Evolutionary conservation across 805 yeast genomes (phyloP).

Genomic region (Limtongozyma cylindracea): DNA sequence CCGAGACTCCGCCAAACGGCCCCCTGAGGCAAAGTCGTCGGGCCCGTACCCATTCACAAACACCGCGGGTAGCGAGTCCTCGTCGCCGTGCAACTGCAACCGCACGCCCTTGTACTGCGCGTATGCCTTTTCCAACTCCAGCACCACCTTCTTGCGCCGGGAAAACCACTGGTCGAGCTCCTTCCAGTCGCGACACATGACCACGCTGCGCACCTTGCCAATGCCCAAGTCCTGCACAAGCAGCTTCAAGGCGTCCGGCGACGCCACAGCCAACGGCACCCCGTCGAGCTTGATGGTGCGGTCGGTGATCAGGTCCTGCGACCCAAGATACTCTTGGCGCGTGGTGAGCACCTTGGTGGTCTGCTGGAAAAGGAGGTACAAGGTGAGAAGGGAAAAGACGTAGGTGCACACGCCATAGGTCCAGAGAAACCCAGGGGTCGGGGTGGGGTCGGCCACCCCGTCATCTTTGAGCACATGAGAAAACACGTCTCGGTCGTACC

Average conservation of each 20-base stretch:
- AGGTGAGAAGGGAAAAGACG: slow-evolving; percentile 20
- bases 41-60: too few species aligned
- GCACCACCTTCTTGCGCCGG: slow-evolving; percentile 8
- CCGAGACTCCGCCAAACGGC: too few species aligned
- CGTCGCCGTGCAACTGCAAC: slow-evolving; percentile 12
- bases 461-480: too few species aligned
- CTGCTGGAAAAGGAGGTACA: slow-evolving; percentile 15
- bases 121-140: slow-evolving; percentile 14
- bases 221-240: slow-evolving; percentile 30
- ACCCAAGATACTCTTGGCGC: slow-evolving; percentile 29
- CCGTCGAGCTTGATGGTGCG: slow-evolving; percentile 29
- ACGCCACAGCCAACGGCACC: slow-evolving; percentile 16
- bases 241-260: slow-evolving; percentile 14
- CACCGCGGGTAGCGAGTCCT: slow-evolving; percentile 11
- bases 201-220: slow-evolving; percentile 25
- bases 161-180: slow-evolving; percentile 13
- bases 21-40: too few species aligned
- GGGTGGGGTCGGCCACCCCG: too few species aligned
- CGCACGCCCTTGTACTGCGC: slow-evolving; percentile 15
- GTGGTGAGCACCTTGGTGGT: slow-evolving; percentile 23
- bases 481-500: too few species aligned
- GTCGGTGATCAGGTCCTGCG: slow-evolving; percentile 33
- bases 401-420: slow-evolving; percentile 31
- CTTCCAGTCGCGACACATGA: slow-evolving; percentile 19
- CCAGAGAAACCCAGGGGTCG: too few species aligned